Percentiles rank a stretch among this genome's conserved stretches.
phyloP scores from a whole-genome alignment of 805 yeast species.

The Debaryomyces castellii region DNA sequence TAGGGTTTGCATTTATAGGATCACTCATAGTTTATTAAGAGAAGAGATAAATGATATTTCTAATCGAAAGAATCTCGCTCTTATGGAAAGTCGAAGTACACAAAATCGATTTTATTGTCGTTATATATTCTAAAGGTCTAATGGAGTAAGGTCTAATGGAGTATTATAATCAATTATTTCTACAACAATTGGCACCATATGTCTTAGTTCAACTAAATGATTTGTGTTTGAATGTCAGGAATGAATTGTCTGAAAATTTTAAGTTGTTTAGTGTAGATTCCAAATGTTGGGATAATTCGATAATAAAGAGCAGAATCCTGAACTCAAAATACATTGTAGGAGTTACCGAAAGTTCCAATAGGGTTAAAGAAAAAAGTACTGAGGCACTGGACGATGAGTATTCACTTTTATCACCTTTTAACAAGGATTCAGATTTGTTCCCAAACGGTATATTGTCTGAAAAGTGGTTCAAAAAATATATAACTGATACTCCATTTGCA shows the following conservation, averaged over 20 bases:
- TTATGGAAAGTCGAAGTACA: neutral
- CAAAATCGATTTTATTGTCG: neutral
- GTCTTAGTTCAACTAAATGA: slow-evolving; percentile 13
- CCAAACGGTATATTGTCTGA: slow-evolving; percentile 30
- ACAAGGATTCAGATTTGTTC: slow-evolving; percentile 25
- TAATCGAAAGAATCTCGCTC: neutral
- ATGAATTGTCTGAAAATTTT: slow-evolving; percentile 9
- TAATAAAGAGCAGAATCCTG: slow-evolving; percentile 35
- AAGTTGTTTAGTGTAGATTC: slow-evolving; percentile 16
- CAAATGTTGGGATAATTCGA: slow-evolving; percentile 37
- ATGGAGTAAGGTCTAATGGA: slow-evolving; percentile 36
- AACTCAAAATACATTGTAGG: slow-evolving; percentile 29
- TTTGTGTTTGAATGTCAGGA: slow-evolving; percentile 6
- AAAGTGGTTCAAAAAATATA: slow-evolving; percentile 38
- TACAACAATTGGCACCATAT: slow-evolving; percentile 39
- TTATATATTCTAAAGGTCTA: too few relatives aligned
- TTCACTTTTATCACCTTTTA: slow-evolving; percentile 38
- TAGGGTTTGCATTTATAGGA: slow-evolving; percentile 89
- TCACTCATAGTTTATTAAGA: slow-evolving; percentile 59
- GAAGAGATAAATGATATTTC: neutral
- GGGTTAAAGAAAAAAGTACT: neutral
- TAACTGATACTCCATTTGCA: slow-evolving; percentile 30
- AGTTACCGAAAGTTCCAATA: slow-evolving; percentile 5
- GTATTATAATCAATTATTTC: slow-evolving; percentile 21
- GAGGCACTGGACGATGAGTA: slow-evolving; percentile 15